Evolutionary conservation across 2,329 filamentous ascomycete species (phyloP).

Genomic region (Lecanicillium sp.): DNA sequence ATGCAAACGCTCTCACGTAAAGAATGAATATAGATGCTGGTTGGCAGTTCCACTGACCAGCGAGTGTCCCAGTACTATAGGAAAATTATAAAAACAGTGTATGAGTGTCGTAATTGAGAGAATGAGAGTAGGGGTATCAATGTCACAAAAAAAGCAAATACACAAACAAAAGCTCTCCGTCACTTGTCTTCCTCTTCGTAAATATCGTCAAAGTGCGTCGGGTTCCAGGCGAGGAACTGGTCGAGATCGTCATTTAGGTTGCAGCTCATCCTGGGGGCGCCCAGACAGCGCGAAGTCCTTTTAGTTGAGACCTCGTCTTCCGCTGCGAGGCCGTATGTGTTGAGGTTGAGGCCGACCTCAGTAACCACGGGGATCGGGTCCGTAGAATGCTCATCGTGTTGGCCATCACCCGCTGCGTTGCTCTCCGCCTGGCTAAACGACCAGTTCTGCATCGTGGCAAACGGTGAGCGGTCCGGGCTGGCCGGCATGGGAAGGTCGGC

Average conservation of each 20-base stretch:
- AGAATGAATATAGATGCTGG: conserved; percentile 9
- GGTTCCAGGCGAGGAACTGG: conserved; percentile 54
- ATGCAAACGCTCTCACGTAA: neutral
- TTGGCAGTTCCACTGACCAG: too few relatives aligned
- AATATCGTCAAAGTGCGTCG: conserved; percentile 39
- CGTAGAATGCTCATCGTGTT: neutral
- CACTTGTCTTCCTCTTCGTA: conserved; percentile 20
- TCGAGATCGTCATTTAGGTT: conserved; percentile 54
- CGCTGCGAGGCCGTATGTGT: neutral
- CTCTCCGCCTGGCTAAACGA: conserved; percentile 10
- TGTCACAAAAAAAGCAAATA: conserved; percentile 9
- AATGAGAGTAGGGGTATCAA: conserved; percentile 11
- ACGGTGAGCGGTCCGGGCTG: conserved; percentile 18
- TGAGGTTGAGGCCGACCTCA: conserved; percentile 1
- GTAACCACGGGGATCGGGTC: conserved; percentile 6
- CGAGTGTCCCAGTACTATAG: neutral
- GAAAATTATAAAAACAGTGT: neutral
- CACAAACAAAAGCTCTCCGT: conserved; percentile 13
- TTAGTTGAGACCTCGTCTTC: neutral
- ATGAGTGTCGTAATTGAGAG: neutral
- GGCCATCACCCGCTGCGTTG: neutral
- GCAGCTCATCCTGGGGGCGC: conserved; percentile 51
- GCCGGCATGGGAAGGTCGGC: conserved; percentile 11
- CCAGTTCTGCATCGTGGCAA: conserved; percentile 3
- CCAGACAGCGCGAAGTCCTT: neutral